Evolutionary conservation across 1,284 basidiomycete species (phyloP).

Genomic region (Cryptococcus wingfieldii): DNA sequence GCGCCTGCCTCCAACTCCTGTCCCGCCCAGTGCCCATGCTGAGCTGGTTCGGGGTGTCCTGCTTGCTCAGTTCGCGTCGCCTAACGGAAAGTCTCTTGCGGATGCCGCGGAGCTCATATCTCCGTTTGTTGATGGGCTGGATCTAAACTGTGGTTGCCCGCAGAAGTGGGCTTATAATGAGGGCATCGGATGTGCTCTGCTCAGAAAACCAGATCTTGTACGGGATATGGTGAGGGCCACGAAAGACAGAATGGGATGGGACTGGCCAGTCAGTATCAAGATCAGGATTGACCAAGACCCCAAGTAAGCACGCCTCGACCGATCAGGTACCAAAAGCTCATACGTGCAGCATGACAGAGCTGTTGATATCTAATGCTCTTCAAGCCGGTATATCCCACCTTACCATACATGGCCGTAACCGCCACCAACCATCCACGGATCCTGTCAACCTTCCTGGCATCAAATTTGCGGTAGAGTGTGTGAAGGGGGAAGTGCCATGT

Average conservation of each 20-base stretch:
- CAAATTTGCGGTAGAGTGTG: slow-evolving; percentile 54
- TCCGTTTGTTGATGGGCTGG: slow-evolving; percentile 55
- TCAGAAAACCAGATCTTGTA: slow-evolving; percentile 57
- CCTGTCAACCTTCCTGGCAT: slow-evolving; percentile 55
- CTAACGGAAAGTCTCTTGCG: slow-evolving; percentile 52
- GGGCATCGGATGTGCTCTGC: slow-evolving; percentile 57
- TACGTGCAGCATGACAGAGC: slow-evolving; percentile 50
- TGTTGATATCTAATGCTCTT: slow-evolving; percentile 52
- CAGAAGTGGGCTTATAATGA: slow-evolving; percentile 57
- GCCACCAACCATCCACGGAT: slow-evolving; percentile 55
- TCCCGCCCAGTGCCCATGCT: slow-evolving; percentile 25
- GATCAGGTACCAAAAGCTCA: background rate
- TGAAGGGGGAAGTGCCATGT: slow-evolving; percentile 53
- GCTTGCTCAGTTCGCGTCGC: slow-evolving; percentile 58
- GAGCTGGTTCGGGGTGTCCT: slow-evolving; percentile 52
- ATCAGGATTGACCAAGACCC: slow-evolving; percentile 57
- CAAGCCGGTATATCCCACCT: slow-evolving; percentile 49
- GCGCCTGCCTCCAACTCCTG: slow-evolving; percentile 29
- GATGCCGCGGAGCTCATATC: slow-evolving; percentile 57
- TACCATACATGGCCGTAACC: slow-evolving; percentile 58
- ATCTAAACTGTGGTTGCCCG: slow-evolving; percentile 58
- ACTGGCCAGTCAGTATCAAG: slow-evolving; percentile 58
- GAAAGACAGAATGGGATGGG: slow-evolving; percentile 55
- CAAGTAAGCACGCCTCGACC: slow-evolving; percentile 33
- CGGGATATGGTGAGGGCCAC: slow-evolving; percentile 56